Percentiles rank a stretch among this genome's conserved stretches.
Conservation (phyloP, 345 rosid species). For the Alliaria petiolata region DNA sequence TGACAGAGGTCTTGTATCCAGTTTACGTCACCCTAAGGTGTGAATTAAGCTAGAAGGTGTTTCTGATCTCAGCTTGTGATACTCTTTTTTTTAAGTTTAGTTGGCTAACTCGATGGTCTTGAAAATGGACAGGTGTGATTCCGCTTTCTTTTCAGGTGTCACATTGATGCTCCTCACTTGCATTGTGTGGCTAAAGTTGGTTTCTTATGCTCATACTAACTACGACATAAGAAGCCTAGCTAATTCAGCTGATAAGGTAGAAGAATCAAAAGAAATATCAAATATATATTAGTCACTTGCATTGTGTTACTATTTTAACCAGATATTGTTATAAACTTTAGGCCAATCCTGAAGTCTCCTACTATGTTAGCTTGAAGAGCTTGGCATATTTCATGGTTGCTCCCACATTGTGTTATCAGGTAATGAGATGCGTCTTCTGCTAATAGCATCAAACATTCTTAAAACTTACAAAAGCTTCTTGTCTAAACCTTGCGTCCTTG, state of each 20-base stretch:
- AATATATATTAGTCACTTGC: neutral
- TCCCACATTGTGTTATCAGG: constrained; percentile 99
- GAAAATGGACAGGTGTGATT: constrained; percentile 70
- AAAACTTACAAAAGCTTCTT: constrained; percentile 4
- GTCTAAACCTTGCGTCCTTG: neutral
- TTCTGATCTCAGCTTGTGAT: constrained; percentile 9
- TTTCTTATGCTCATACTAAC: constrained; percentile 92
- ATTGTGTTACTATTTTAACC: neutral
- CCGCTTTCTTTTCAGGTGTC: constrained; percentile 80
- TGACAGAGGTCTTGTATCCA: constrained; percentile 68
- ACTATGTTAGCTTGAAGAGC: constrained; percentile 59
- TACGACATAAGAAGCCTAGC: constrained; percentile 72
- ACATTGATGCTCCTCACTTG: constrained; percentile 92
- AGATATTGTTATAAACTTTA: constrained; percentile 32
- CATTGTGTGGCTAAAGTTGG: constrained; percentile 94
- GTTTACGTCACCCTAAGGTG: constrained; percentile 83
- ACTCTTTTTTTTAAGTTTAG: neutral
- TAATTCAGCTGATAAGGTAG: constrained; percentile 65
- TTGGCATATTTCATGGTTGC: constrained; percentile 95
- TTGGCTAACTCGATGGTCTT: constrained; percentile 17
- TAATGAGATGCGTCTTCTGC: constrained; percentile 18
- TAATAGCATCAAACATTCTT: neutral
- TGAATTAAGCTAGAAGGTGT: constrained; percentile 18
- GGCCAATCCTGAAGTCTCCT: constrained; percentile 45
- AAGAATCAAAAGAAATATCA: neutral